Evolutionary conservation across 2,329 filamentous ascomycete species (phyloP), one percentile per base, ranked within the genome.

Genomic region (Alternaria sp.): DNA sequence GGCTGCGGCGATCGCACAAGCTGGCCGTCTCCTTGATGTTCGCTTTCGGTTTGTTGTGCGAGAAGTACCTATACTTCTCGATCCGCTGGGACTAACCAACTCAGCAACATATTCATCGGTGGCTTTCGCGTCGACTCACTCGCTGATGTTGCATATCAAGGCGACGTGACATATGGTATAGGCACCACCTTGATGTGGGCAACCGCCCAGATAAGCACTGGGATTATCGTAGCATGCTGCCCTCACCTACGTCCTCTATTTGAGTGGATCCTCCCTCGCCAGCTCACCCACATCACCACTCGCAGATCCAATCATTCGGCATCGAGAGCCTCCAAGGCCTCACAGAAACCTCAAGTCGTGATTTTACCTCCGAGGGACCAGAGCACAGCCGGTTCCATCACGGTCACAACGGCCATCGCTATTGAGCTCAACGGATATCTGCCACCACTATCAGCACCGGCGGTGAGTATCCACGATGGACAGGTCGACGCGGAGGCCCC

Each of bases 1-100:
- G 61, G 27, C 64, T 74, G 10, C 66, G 62, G 28, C 61, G 27
- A 10, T 62, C 65, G 8, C 67, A 76, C 63, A 71, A 70, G 60
- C 25, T 73, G 27, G 68, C 69, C 5, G 68, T 74, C 32, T 67
- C 64, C 2, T 41, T 18, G 12, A 65, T 76, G 22, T 76, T 76
- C 30, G 64, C 63, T 6, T 54, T 75, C 30, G 68, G 70, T 6
- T 30, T 72, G 18, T 55, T 73, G 70, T 75, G 45, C 50, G 63
- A 59, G 11, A 5, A 34, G 6, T 6, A 12, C 11, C 6, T 30
- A 7, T 9, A 43, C 14, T 43, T 44, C 18, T 28, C 41, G 2
- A 12, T 10, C 5, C 16, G 38, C 25, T 9, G 25, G 6, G 28
- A 48, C 66, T 73, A 27, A 71, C 54, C 46, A 5, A 10, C 9